Evolutionary conservation across 768 basidiomycete genomes (phyloP).

Genomic region (Candolleomyces aberdarensis): DNA sequence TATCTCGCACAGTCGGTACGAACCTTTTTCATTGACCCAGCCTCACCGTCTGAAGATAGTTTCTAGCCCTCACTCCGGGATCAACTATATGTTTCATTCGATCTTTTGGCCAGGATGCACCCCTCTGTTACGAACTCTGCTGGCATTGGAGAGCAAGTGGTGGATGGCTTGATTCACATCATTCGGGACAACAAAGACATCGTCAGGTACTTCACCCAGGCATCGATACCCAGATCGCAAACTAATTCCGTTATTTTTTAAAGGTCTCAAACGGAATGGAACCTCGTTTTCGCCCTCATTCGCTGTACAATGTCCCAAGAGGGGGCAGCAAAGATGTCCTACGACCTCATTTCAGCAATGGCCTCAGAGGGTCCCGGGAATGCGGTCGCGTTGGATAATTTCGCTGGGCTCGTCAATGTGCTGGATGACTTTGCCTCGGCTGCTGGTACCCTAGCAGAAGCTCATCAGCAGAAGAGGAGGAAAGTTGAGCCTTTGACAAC

Average conservation of each 20-base stretch:
- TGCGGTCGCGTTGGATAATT: conserved; percentile 73
- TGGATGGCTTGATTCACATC: conserved; percentile 75
- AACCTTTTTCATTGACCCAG: background rate
- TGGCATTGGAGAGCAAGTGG: conserved; percentile 83
- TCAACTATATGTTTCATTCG: conserved; percentile 92
- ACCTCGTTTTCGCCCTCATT: conserved; percentile 83
- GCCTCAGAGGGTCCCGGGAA: conserved; percentile 58
- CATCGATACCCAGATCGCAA: background rate
- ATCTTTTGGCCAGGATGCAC: conserved; percentile 81
- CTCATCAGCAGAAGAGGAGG: conserved; percentile 52
- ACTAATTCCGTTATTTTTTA: conserved; percentile 22
- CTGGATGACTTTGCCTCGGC: conserved; percentile 84
- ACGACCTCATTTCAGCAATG: conserved; percentile 72
- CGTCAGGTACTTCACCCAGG: conserved; percentile 48
- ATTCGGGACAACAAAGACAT: conserved; percentile 74
- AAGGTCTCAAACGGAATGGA: conserved; percentile 93
- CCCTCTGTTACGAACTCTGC: conserved; percentile 62
- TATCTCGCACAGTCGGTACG: conserved; percentile 78
- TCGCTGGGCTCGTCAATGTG: conserved; percentile 71
- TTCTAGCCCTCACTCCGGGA: conserved; percentile 77
- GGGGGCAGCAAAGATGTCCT: conserved; percentile 82
- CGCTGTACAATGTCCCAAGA: conserved; percentile 82
- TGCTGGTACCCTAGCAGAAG: conserved; percentile 58
- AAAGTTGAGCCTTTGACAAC: conserved; percentile 47
- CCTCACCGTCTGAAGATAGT: conserved; percentile 5